Evolutionary conservation across 176 grass and related monocot genomes (phyloP).

Genomic region (Aegilops longissima): DNA sequence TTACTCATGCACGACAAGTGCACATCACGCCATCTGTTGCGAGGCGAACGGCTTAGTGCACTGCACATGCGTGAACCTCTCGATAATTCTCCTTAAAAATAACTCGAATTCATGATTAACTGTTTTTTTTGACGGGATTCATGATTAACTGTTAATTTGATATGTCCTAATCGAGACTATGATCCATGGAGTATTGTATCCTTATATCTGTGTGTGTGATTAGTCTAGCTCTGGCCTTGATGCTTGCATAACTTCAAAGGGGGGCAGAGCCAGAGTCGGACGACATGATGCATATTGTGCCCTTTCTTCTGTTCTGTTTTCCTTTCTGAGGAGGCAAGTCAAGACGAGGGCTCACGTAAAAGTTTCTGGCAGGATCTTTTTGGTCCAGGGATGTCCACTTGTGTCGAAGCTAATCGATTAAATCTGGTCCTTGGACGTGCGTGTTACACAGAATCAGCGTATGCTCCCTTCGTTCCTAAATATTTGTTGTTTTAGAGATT

Average conservation of each 20-base stretch:
- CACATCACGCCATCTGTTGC: constrained; percentile 44
- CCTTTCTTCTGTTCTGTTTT: constrained; percentile 7
- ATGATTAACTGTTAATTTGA: background rate
- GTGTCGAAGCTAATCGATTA: constrained; percentile 1
- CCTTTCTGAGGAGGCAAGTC: constrained; percentile 46
- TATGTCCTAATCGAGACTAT: background rate
- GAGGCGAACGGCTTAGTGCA: constrained; percentile 27
- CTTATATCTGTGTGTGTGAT: background rate
- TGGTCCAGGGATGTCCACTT: constrained; percentile 32
- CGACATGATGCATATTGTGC: constrained; percentile 36
- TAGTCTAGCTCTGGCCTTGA: constrained; percentile 19
- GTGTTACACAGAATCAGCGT: constrained; percentile 6
- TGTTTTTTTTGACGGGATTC: background rate
- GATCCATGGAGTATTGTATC: background rate
- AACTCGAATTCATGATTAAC: background rate
- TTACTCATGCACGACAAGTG: constrained; percentile 52
- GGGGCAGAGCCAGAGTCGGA: constrained; percentile 1
- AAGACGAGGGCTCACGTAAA: constrained; percentile 36
- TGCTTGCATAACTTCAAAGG: constrained; percentile 60
- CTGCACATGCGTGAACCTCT: constrained; percentile 8
- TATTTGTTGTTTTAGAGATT: no score
- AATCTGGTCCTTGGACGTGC: background rate
- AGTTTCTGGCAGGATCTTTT: constrained; percentile 37
- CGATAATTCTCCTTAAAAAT: no score
- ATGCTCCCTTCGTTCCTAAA: no score